Evolutionary conservation across 176 grass and related monocot species (phyloP), one percentile per base, ranked within the genome.

Genomic region (Saccharum spontaneum): DNA sequence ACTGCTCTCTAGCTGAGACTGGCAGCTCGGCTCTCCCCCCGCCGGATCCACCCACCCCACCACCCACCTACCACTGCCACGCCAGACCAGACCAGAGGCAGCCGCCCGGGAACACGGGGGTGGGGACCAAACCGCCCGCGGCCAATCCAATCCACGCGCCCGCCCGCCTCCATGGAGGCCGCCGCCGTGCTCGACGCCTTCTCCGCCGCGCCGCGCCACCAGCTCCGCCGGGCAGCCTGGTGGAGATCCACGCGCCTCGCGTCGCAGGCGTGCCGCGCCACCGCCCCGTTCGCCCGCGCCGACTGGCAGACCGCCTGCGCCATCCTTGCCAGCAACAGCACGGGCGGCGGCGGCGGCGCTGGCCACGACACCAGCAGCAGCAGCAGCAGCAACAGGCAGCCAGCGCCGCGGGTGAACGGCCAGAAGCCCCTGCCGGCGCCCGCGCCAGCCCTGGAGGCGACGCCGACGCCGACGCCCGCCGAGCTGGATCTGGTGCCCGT

Each of bases 291-390:
- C 34, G 82, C 59, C 79, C 95, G 88, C 81, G 71, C 78, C 60
- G 84, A 92, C 55, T 94, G 95, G 95, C 84, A 93, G 84, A 49
- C 89, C 64, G 80, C 76, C 40, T 91, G 92, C 66, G 89, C 92
- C 77, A 88, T 98, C 77, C 88, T 98, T 18, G 81, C 90, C 40
- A 98, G 89, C 79, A 87, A 65, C 71, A 55, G n/a, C 50, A 12
- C 33, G 33, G 33, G 46, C 46, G 46, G 13, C 46, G 23, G 38
- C 13, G n/a, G 43, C 33, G 10, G 26, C 43, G n/a, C n/a, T n/a
- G 30, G 74, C 38, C 22, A n/a, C 17, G 34, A 2, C 44, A 17
- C 54, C 46, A 48, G 16, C 16, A 81, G 17, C 12, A 38, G 16
- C 16, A 81, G 12, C 12, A 38, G 5, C 16, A 23, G 6, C 33